phyloP scores from a whole-genome alignment of 768 basidiomycete species.

The Neoboletus brunneissimus region DNA sequence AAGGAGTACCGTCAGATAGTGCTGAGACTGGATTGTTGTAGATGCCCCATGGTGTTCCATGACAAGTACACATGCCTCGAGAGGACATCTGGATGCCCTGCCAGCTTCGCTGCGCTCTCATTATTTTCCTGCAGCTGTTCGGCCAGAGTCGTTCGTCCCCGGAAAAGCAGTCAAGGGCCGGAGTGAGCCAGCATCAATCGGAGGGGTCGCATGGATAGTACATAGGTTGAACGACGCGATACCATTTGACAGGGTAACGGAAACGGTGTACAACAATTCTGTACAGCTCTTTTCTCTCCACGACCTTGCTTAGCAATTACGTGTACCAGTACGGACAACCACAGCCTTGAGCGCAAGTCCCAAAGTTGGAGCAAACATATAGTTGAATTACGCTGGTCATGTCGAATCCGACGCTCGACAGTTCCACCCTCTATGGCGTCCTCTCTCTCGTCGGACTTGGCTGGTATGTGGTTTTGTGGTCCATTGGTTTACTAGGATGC shows the following conservation, averaged over 20 bases:
- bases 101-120: conserved; percentile 43
- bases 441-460: conserved; percentile 43
- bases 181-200: conserved; percentile 67
- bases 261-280: conserved; percentile 63
- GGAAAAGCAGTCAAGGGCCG: conserved; percentile 72
- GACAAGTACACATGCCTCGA: conserved; percentile 63
- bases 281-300: conserved; percentile 54
- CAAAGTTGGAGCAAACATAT: neutral
- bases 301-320: conserved; percentile 29
- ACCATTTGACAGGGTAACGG: conserved; percentile 52
- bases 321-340: neutral
- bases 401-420: conserved; percentile 9
- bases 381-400: no score
- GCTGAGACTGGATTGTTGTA: conserved; percentile 22
- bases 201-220: conserved; percentile 72
- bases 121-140: conserved; percentile 51
- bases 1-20: neutral
- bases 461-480: conserved; percentile 67
- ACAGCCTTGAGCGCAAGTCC: neutral
- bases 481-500: conserved; percentile 65
- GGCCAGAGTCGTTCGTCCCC: conserved; percentile 54
- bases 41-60: conserved; percentile 76
- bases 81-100: conserved; percentile 45
- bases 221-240: conserved; percentile 44
- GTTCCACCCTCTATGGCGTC: conserved; percentile 5